phyloP scores from a whole-genome alignment of 306 rosid species.

The Quercus wislizeni region DNA sequence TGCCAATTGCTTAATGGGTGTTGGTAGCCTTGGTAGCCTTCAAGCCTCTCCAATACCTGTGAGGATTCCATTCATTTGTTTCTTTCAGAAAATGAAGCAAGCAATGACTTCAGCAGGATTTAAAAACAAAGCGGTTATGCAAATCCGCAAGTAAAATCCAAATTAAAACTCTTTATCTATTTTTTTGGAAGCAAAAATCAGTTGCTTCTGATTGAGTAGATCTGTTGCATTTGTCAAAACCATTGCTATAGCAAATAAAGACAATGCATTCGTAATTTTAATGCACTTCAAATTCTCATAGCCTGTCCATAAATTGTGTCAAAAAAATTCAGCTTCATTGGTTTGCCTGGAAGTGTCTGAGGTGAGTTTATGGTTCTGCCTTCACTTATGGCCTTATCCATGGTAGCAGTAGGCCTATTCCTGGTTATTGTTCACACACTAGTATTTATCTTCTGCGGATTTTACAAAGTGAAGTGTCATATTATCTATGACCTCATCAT shows the following conservation, averaged over 20 bases:
- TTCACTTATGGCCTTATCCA: slow-evolving; percentile 16
- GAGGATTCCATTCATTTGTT: slow-evolving; percentile 18
- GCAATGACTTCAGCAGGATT: slow-evolving; percentile 6
- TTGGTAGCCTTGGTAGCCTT: slow-evolving; percentile 42
- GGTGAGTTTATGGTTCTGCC: slow-evolving; percentile 3
- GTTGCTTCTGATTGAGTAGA: slow-evolving; percentile 6
- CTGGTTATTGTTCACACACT: neutral
- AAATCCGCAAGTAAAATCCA: neutral
- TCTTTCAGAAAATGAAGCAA: slow-evolving; percentile 14
- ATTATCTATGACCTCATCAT: neutral
- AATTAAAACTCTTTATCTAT: slow-evolving; percentile 9
- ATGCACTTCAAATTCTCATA: slow-evolving; percentile 9
- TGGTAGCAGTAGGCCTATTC: neutral
- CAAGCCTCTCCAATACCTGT: slow-evolving; percentile 32
- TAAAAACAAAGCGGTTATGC: neutral
- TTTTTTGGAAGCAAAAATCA: slow-evolving; percentile 8
- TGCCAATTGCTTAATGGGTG: slow-evolving; percentile 38
- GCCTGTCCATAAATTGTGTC: slow-evolving; percentile 10
- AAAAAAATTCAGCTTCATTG: slow-evolving; percentile 10
- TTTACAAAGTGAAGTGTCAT: neutral
- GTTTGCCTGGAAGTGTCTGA: neutral
- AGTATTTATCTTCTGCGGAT: neutral
- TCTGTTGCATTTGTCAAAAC: slow-evolving; percentile 1
- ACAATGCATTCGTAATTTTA: slow-evolving; percentile 4
- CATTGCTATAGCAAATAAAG: slow-evolving; percentile 7